Conservation (phyloP, 2,329 filamentous ascomycete genomes). For the Tolypocladium pustulatum region DNA sequence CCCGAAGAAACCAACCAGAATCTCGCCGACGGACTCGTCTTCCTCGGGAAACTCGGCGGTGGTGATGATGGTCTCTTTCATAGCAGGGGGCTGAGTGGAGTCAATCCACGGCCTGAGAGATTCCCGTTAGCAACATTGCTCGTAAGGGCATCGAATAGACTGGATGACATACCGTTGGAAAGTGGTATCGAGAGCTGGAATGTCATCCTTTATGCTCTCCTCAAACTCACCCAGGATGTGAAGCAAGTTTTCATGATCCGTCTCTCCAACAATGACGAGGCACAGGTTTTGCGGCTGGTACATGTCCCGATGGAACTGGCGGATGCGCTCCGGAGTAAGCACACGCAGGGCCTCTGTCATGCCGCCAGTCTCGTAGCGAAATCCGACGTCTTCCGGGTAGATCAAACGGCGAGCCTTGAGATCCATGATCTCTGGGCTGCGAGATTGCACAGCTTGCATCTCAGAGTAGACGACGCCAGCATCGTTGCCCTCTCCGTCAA, state of each 20-base stretch:
- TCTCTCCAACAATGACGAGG: slow-evolving; percentile 82
- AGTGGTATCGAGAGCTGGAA: slow-evolving; percentile 62
- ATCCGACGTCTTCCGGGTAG: slow-evolving; percentile 84
- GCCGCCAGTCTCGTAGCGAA: slow-evolving; percentile 95
- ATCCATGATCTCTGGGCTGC: slow-evolving; percentile 77
- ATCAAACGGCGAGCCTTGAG: slow-evolving; percentile 67
- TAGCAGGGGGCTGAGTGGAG: slow-evolving; percentile 62
- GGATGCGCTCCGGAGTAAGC: slow-evolving; percentile 78
- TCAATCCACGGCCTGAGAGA: slow-evolving; percentile 67
- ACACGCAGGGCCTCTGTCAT: slow-evolving; percentile 88
- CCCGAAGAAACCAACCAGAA: slow-evolving; percentile 78
- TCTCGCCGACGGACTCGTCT: slow-evolving; percentile 86
- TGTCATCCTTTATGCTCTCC: slow-evolving; percentile 69
- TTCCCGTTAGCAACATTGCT: not conserved
- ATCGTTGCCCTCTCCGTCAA: slow-evolving; percentile 88
- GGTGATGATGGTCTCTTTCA: slow-evolving; percentile 64
- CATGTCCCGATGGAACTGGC: slow-evolving; percentile 93
- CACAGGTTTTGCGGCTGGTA: slow-evolving; percentile 96
- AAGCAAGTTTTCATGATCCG: slow-evolving; percentile 72
- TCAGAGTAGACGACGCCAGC: slow-evolving; percentile 97
- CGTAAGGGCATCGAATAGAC: too few relatives aligned
- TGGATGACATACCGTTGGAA: slow-evolving; percentile 52
- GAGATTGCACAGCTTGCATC: slow-evolving; percentile 94
- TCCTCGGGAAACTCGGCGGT: slow-evolving; percentile 91
- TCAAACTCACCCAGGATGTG: slow-evolving; percentile 82